Base-by-base conservation (phyloP, 306 rosid species). In the Quercus mongolica region DNA sequence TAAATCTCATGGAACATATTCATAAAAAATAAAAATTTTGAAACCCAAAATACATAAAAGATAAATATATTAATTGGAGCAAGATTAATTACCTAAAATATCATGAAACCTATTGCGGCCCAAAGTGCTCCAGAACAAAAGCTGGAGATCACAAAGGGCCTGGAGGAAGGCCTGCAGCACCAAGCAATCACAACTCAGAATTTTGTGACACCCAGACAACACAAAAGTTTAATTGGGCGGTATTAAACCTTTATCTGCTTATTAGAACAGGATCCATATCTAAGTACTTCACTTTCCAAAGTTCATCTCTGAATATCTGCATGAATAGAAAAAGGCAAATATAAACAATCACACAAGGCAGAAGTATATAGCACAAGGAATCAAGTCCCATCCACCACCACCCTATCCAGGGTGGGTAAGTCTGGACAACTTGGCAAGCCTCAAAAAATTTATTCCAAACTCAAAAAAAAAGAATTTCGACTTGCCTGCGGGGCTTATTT, bases 231-330 rank as follows among this genome's bases (percentile, higher is more conserved):
- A 51, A 75, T 56, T 56, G 75, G 80, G 71, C 74, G 79, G 80
- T 75, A 69, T 21, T 71, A 21, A 77, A 91, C 93, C 94, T 90
- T 86, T 64, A 83, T 83, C 85, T 81, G 86, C 85, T 92, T 85
- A 90, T 85, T 92, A 88, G 88, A 88, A 86, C 90, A 86, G 87
- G 91, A 80, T 89, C 81, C 83, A 68, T 87, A 82, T 65, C 79
- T 74, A 85, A 77, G 87, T 68, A 87, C 87, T 87, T 94, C 91
- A 94, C 80, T 90, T 88, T 71, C 97, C 88, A 86, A 93, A 84
- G 75, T 90, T 94, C 99, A 94, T 94, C 94, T 92, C 97, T 13
- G 99, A 94, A 80, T 94, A 94, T 89, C 99, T 94, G 97, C 87
- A 85, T 20, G 31, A 31, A 75, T 33, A 64, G 70, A 73, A 67